A percentile compares a stretch with the other conserved stretches of the same genome.
Evolutionary conservation across 345 rosid genomes (phyloP).

Genomic region (Draba incana): DNA sequence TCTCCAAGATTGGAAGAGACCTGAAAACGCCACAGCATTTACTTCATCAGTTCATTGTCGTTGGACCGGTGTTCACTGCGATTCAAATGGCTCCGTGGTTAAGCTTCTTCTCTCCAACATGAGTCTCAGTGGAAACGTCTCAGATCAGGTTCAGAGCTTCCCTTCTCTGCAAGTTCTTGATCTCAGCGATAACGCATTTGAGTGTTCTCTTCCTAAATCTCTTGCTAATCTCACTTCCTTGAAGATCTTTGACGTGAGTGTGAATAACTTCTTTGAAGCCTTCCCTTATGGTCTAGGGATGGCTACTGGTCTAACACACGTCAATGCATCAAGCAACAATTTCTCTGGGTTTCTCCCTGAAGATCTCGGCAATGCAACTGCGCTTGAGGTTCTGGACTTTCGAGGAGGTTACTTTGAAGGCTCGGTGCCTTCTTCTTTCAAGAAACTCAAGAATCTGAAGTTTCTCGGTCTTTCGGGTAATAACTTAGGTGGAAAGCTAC

Average conservation of each 20-base stretch:
- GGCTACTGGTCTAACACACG: conserved; percentile 59
- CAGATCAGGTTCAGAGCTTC: conserved; percentile 60
- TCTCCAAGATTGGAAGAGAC: conserved; percentile 63
- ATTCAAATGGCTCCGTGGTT: conserved; percentile 59
- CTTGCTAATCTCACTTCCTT: conserved; percentile 61
- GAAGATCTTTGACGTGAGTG: conserved; percentile 67
- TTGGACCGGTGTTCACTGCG: conserved; percentile 82
- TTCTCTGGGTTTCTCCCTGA: conserved; percentile 79
- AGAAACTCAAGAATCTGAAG: conserved; percentile 61
- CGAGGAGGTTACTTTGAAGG: conserved; percentile 83
- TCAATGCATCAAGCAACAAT: conserved; percentile 87
- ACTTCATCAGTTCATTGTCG: conserved; percentile 51
- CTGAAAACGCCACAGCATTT: conserved; percentile 32
- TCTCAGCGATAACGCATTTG: conserved; percentile 60
- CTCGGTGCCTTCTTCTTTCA: conserved; percentile 53
- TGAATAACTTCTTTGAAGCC: conserved; percentile 66
- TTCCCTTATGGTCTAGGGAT: conserved; percentile 82
- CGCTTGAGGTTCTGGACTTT: conserved; percentile 68
- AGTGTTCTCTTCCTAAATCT: conserved; percentile 58
- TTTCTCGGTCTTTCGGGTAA: conserved; percentile 83
- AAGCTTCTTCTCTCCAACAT: conserved; percentile 70
- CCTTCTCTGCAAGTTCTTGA: conserved; percentile 49
- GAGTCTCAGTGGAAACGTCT: conserved; percentile 74
- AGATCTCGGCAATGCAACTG: conserved; percentile 77
- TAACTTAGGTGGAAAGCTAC: conserved; percentile 63